A percentile compares a stretch with the other conserved stretches of the same genome.
Evolutionary conservation across 2,329 filamentous ascomycete species (phyloP).

Genomic region (Lasiodiplodia sp.): DNA sequence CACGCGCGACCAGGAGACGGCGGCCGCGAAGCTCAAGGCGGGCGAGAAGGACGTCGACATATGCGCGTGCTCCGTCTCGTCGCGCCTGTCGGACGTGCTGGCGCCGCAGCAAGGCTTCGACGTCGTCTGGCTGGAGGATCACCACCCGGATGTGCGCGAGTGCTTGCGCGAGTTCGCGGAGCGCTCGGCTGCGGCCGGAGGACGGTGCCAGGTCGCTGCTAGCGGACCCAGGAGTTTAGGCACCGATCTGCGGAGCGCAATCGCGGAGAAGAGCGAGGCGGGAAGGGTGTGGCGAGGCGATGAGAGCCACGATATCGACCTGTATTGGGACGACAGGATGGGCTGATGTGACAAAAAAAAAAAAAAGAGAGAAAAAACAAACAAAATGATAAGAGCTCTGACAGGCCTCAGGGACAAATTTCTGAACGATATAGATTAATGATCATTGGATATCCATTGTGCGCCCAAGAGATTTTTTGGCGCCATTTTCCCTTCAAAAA

Average conservation of each 20-base stretch:
- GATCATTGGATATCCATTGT: conserved; percentile 26
- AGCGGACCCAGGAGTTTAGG: conserved; percentile 44
- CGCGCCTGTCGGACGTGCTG: conserved; percentile 21
- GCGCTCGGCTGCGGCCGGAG: conserved; percentile 35
- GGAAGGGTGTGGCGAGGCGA: conserved; percentile 44
- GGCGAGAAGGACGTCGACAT: conserved; percentile 16
- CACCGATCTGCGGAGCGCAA: conserved; percentile 42
- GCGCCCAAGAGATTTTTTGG: conserved; percentile 15
- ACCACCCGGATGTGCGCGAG: conserved; percentile 35
- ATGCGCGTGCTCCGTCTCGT: conserved; percentile 10
- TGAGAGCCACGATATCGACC: conserved; percentile 40
- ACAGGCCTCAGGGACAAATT: not conserved
- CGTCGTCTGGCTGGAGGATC: conserved; percentile 37
- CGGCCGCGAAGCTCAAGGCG: not conserved
- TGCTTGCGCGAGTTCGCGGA: conserved; percentile 40
- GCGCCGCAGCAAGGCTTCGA: conserved; percentile 32
- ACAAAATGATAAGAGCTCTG: not conserved
- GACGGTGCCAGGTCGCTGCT: conserved; percentile 41
- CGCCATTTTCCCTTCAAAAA: conserved; percentile 9
- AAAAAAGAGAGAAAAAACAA: not conserved
- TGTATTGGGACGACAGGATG: conserved; percentile 44
- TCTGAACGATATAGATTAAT: conserved; percentile 25
- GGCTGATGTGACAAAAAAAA: conserved; percentile 30
- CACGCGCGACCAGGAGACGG: conserved; percentile 15
- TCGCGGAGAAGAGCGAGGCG: conserved; percentile 43